Evolutionary conservation across 768 basidiomycete genomes (phyloP), one percentile per base, ranked within the genome.

Genomic region (Tylopilus subfusipes): DNA sequence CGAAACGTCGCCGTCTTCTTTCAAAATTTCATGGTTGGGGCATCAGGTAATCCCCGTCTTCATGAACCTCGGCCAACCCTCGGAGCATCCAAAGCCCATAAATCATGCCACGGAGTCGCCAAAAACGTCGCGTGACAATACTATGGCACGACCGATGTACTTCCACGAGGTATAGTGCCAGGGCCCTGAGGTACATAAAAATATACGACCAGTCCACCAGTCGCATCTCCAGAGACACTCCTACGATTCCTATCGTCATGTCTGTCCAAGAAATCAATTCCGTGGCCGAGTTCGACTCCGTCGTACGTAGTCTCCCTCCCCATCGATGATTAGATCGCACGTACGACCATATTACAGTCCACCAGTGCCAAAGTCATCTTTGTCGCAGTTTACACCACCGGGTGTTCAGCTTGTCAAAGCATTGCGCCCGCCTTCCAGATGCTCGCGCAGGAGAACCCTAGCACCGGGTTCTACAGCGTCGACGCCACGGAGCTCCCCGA

Each of bases 401-500:
- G 63, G 63, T 63, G 63, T 54, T 56, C 43, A 19, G 56, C 63
- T 16, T 63, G 63, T 46, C 60, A 2, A 25, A n/a, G n/a, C 0
- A 63, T 64, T 2, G 55, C 63, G 0, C 66, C 66, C 19, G 2
- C 2, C 1, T 68, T 70, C 11, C n/a, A 57, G 2, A 1, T 3
- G 0, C 25, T 53, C 4, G 54, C 53, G 2, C 0, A 8, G 1
- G 10, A 58, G 31, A 4, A 33, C 31, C 13, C 31, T 3, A 7
- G 11, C 10, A 63, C 84, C 54, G 73, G 73, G 18, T 90, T 88
- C 73, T 86, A 82, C 77, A 90, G 87, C 68, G 78, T 90, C 55
- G 82, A 92, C 59, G 78, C 87, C 22, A 25, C 27, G 9, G 3
- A 11, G 16, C 4, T 33, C 10, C 4, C n/a, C n/a, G n/a, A n/a